Evolutionary conservation across 306 rosid genomes (phyloP).

Genomic region (Datisca glomerata): DNA sequence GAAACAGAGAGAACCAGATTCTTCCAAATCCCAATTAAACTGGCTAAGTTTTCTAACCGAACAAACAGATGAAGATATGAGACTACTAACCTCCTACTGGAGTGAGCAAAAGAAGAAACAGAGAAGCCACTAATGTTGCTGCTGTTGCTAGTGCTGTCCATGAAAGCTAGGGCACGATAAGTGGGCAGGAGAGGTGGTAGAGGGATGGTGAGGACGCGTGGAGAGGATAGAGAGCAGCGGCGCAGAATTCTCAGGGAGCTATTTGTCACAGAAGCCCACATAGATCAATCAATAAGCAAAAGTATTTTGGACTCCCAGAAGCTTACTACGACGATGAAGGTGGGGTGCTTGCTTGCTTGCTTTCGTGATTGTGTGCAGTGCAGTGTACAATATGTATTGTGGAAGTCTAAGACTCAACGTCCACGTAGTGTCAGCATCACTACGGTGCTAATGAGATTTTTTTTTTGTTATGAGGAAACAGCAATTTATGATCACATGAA

Average conservation of each 20-base stretch:
- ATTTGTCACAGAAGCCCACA: slow-evolving; percentile 27
- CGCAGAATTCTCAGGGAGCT: slow-evolving; percentile 24
- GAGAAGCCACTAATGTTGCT: slow-evolving; percentile 15
- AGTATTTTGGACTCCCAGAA: no score
- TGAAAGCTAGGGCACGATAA: slow-evolving; percentile 11
- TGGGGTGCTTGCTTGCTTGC: no score
- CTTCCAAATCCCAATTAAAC: not conserved
- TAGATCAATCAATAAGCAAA: slow-evolving; percentile 8
- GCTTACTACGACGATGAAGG: no score
- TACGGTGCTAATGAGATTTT: no score
- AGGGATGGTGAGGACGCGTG: slow-evolving; percentile 18
- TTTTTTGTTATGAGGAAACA: no score
- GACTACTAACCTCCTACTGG: slow-evolving; percentile 24
- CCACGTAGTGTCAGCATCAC: no score
- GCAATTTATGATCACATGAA: no score
- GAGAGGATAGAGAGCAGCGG: slow-evolving; percentile 25
- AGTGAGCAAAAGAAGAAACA: slow-evolving; percentile 30
- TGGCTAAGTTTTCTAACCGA: not conserved
- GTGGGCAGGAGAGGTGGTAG: slow-evolving; percentile 1
- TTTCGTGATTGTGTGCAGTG: no score
- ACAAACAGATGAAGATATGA: not conserved
- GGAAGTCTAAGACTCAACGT: no score
- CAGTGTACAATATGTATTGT: no score
- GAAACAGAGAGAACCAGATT: not conserved
- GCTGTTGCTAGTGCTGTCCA: slow-evolving; percentile 23